A percentile compares a stretch with the other conserved stretches of the same genome.
Conservation (phyloP, 352 stramenopile species). For the Pythium plurisporium region DNA sequence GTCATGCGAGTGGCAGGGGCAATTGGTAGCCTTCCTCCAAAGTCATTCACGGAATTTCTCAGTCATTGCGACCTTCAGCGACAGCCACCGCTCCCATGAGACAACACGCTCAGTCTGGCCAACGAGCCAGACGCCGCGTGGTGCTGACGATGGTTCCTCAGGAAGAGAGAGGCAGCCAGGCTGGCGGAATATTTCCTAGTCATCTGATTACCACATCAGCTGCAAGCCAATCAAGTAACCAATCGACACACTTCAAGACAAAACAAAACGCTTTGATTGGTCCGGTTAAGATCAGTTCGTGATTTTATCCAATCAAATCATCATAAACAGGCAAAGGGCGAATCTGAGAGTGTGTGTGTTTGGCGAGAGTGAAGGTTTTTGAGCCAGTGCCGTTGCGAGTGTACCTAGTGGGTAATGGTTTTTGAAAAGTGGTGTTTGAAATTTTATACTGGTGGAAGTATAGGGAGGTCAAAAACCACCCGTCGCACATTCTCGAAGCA, state of each 20-base stretch:
- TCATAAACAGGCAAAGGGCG: neutral
- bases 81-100: too few species aligned
- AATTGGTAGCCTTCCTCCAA: too few species aligned
- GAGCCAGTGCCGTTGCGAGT: constrained; percentile 2
- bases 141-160: neutral
- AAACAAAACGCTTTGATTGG: neutral
- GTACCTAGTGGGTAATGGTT: neutral
- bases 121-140: too few species aligned
- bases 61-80: too few species aligned
- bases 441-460: neutral
- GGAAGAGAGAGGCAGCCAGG: neutral
- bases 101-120: too few species aligned
- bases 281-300: neutral
- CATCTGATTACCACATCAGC: neutral
- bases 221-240: neutral
- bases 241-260: neutral
- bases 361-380: constrained; percentile 12
- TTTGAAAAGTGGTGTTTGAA: constrained; percentile 1
- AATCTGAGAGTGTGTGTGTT: constrained; percentile 10
- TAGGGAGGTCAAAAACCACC: neutral
- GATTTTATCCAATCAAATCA: neutral
- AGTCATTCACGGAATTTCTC: too few species aligned
- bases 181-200: neutral
- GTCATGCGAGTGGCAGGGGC: too few species aligned
- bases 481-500: constrained; percentile 17